Percentiles rank a stretch among this genome's conserved stretches.
phyloP scores from a whole-genome alignment of 2,329 filamentous ascomycete genomes.

The Beauveria sp. region DNA sequence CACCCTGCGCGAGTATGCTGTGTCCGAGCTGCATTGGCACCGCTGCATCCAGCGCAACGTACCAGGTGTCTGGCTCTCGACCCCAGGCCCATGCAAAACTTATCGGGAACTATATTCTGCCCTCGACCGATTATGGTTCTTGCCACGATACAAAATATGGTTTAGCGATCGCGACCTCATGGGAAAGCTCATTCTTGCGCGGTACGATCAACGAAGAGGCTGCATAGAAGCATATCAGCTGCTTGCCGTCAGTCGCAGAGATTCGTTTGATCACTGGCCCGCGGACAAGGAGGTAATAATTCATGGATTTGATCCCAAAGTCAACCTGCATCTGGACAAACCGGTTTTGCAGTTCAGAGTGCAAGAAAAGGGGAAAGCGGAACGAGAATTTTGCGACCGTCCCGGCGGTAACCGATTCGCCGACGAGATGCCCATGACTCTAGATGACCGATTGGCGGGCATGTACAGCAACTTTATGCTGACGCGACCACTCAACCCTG shows the following conservation, averaged over 20 bases:
- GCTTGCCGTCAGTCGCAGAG: constrained; percentile 52
- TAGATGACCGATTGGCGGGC: constrained; percentile 36
- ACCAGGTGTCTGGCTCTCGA: constrained; percentile 43
- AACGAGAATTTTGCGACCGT: constrained; percentile 15
- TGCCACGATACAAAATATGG: constrained; percentile 75
- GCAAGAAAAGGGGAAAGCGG: constrained; percentile 15
- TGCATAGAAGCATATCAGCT: constrained; percentile 77
- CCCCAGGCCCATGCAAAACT: constrained; percentile 49
- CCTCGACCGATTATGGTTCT: constrained; percentile 78
- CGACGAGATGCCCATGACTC: constrained; percentile 45
- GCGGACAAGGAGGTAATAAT: constrained; percentile 59
- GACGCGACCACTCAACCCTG: constrained; percentile 40
- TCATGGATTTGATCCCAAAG: constrained; percentile 61
- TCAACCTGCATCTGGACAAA: constrained; percentile 66
- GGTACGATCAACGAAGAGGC: constrained; percentile 64
- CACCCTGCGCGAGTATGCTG: constrained; percentile 48
- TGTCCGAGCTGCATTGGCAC: constrained; percentile 66
- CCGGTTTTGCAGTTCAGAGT: constrained; percentile 55
- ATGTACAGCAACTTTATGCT: constrained; percentile 64
- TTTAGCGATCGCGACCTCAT: constrained; percentile 67
- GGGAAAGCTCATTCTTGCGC: constrained; percentile 67
- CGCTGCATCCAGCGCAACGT: constrained; percentile 61
- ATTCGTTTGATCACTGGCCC: constrained; percentile 55
- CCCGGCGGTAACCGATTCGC: constrained; percentile 32
- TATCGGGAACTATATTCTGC: constrained; percentile 66